Conservation (phyloP, 2,329 filamentous ascomycete species). For the Penicillium paneum region DNA sequence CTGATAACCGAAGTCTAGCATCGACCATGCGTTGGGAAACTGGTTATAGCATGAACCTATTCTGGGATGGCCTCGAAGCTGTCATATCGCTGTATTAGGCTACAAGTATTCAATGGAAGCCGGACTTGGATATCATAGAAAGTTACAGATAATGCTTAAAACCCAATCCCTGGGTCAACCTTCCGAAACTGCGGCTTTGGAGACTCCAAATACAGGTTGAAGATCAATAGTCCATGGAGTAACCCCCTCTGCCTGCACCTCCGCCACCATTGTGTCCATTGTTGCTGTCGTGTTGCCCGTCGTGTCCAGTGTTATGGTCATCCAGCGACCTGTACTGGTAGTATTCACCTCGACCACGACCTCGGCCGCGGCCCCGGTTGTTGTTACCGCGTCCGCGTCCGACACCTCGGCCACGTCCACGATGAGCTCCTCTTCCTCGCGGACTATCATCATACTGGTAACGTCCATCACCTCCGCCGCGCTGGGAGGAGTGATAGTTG, state of each 20-base stretch:
- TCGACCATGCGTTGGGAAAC: background rate
- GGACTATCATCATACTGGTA: conserved; percentile 46
- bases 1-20: background rate
- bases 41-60: background rate
- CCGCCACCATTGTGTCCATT: conserved; percentile 22
- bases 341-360: conserved; percentile 50
- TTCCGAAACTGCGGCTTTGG: background rate
- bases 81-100: background rate
- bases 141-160: background rate
- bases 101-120: background rate
- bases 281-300: conserved; percentile 32
- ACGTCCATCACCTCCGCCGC: conserved; percentile 29
- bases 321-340: conserved; percentile 64
- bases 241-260: conserved; percentile 18
- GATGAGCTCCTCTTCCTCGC: conserved; percentile 29
- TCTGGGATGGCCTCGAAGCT: background rate
- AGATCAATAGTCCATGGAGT: conserved; percentile 42
- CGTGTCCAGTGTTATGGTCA: conserved; percentile 46
- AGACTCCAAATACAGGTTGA: background rate
- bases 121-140: background rate
- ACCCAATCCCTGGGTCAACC: background rate
- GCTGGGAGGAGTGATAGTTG: conserved; percentile 27
- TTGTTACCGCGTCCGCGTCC: conserved; percentile 39
- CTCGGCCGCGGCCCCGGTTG: conserved; percentile 44
- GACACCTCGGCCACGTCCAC: conserved; percentile 38